Conservation (phyloP, 2,329 filamentous ascomycete species). For the Penicillium expansum region DNA sequence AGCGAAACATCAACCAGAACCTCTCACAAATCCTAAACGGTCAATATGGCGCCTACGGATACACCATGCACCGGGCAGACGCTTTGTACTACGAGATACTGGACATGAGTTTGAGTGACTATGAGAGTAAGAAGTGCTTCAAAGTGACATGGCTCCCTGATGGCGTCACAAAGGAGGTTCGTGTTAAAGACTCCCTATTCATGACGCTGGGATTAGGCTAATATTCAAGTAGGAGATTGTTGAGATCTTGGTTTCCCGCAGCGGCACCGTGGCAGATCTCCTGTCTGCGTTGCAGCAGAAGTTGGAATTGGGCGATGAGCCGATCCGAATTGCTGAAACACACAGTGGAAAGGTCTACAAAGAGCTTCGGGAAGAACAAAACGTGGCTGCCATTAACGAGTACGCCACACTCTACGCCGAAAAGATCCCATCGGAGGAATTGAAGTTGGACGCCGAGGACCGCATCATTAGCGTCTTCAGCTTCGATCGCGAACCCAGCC, state of each 20-base stretch:
- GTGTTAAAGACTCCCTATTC: slow-evolving; percentile 21
- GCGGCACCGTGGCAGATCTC: slow-evolving; percentile 74
- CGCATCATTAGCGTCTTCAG: slow-evolving; percentile 79
- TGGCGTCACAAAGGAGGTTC: slow-evolving; percentile 84
- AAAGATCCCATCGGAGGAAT: slow-evolving; percentile 68
- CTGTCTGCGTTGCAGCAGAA: slow-evolving; percentile 76
- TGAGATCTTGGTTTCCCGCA: slow-evolving; percentile 85
- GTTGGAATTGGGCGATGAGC: slow-evolving; percentile 72
- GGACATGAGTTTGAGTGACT: slow-evolving; percentile 88
- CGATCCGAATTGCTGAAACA: slow-evolving; percentile 74
- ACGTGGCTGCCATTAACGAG: slow-evolving; percentile 80
- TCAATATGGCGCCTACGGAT: slow-evolving; percentile 68
- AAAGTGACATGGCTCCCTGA: slow-evolving; percentile 84
- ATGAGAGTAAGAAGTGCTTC: slow-evolving; percentile 86
- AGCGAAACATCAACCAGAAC: slow-evolving; percentile 68
- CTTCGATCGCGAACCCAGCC: slow-evolving; percentile 83
- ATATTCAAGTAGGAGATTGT: slow-evolving; percentile 60
- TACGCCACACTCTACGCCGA: slow-evolving; percentile 81
- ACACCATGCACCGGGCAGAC: slow-evolving; percentile 67
- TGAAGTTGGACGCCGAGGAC: slow-evolving; percentile 60
- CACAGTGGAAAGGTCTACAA: slow-evolving; percentile 82
- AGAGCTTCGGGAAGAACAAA: slow-evolving; percentile 66
- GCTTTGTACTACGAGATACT: slow-evolving; percentile 88
- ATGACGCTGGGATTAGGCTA: slow-evolving; percentile 12
- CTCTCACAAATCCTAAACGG: slow-evolving; percentile 75